These are phyloP conservation scores for Kazachstania africana DNA, from an alignment of 805 yeast genomes.

Conservation along the genomic window DNA sequence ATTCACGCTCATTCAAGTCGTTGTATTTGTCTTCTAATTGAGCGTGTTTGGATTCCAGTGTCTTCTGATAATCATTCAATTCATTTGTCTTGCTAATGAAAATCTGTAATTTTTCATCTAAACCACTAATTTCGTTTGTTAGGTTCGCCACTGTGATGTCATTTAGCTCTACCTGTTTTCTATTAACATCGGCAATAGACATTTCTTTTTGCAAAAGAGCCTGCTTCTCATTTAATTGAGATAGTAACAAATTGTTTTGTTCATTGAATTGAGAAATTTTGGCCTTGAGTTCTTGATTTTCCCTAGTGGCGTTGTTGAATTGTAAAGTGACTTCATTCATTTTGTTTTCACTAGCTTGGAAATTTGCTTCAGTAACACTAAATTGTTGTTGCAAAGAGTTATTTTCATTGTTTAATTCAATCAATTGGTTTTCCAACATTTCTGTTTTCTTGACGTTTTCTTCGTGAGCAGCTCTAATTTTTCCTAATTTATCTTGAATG, in stretches of 20 bases:
- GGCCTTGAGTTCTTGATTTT: constrained; percentile 55
- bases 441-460: constrained; percentile 67
- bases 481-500: constrained; percentile 58
- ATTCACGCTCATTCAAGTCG: constrained; percentile 24
- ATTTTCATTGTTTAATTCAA: constrained; percentile 51
- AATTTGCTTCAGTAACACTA: constrained; percentile 66
- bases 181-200: constrained; percentile 51
- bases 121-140: constrained; percentile 31
- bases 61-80: constrained; percentile 29
- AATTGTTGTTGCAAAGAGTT: constrained; percentile 62
- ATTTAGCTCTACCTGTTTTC: constrained; percentile 59
- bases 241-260: constrained; percentile 48
- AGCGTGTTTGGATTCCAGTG: constrained; percentile 27
- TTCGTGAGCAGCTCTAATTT: constrained; percentile 60
- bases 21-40: constrained; percentile 24
- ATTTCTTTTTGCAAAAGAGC: constrained; percentile 49
- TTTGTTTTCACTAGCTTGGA: constrained; percentile 56
- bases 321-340: constrained; percentile 47
- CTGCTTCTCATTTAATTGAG: constrained; percentile 40
- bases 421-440: constrained; percentile 53
- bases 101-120: constrained; percentile 19
- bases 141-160: constrained; percentile 37
- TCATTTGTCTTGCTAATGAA: constrained; percentile 25
- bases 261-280: constrained; percentile 55
- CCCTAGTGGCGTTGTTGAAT: constrained; percentile 57